Evolutionary conservation across 1,284 basidiomycete genomes (phyloP), one percentile per base, ranked within the genome.

Genomic region (Singerocomus rubriflavus): DNA sequence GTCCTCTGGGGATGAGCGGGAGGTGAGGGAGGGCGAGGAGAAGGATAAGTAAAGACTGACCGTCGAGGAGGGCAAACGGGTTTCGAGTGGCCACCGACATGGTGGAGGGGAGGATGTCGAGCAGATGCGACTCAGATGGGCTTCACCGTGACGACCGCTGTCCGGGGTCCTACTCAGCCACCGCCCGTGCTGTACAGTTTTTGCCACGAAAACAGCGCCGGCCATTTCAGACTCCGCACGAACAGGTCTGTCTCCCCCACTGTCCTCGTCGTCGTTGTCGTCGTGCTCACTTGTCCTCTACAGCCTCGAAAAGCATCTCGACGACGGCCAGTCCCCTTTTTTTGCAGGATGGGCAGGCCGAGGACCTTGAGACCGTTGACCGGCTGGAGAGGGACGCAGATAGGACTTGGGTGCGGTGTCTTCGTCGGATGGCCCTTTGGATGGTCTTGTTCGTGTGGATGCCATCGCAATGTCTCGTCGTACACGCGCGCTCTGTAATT

Each of bases 41-140:
- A 21, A 14, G 10, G 21, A 27, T 10, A 53, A 43, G 45, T 35
- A 13, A 51, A 48, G 38, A 76, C 76, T 58, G 57, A 88, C 86
- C 84, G 70, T 84, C 82, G 69, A 91, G 77, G 72, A 91, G 65
- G 69, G 87, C 81, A 75, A 91, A 91, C 60, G 81, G 81, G 74
- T 91, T 91, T 80, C 74, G 83, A 68, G 82, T 84, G 75, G 84
- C 88, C 82, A 91, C 88, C 84, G 88, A 89, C 88, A 90, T 90
- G 62, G 69, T 53, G 58, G 54, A 51, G 39, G 50, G 44, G 79
- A 46, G 26, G 36, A 44, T 44, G 43, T 9, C 43, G 38, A 32
- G 8, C 29, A 31, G 40, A 41, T 29, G 16, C 27, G 16, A 40
- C 4, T n/a, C 4, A 21, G 51, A 26, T 34, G 32, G 29, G 13